These are phyloP conservation scores for Polygonum aviculare DNA, from an alignment of 148 eudicot species.

Conservation along the genomic window DNA sequence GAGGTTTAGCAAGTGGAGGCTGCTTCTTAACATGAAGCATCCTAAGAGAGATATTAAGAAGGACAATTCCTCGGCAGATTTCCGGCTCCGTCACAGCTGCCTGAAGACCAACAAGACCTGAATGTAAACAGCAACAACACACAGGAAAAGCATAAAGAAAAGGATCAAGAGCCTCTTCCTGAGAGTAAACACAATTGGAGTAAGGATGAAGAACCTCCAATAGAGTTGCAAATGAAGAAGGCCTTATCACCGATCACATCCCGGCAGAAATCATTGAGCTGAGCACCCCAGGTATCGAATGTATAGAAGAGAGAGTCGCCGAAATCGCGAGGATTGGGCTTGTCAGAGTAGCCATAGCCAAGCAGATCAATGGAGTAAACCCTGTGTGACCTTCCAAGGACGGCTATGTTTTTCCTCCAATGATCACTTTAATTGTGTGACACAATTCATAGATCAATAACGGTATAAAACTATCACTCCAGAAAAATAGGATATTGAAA, in stretches of 20 bases:
- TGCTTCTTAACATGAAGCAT: conserved; percentile 92
- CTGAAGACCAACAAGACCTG: conserved; percentile 93
- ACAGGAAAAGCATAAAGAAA: background rate
- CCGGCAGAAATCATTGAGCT: conserved; percentile 78
- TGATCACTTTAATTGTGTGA: conserved; percentile 50
- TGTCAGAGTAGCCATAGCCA: conserved; percentile 97
- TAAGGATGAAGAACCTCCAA: conserved; percentile 54
- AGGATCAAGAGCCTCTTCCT: background rate
- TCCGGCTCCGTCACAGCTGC: conserved; percentile 71
- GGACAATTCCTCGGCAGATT: conserved; percentile 70
- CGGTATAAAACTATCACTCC: conserved; percentile 5
- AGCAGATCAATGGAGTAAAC: conserved; percentile 87
- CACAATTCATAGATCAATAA: background rate
- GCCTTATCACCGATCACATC: conserved; percentile 69
- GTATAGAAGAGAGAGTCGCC: conserved; percentile 57
- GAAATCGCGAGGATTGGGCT: conserved; percentile 79
- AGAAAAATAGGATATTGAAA: conserved; percentile 27
- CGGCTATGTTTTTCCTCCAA: conserved; percentile 90
- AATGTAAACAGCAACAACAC: background rate
- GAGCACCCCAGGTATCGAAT: conserved; percentile 90
- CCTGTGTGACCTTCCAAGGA: conserved; percentile 66
- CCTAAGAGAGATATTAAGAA: conserved; percentile 83
- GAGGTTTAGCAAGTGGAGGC: conserved; percentile 67
- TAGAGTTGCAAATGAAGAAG: conserved; percentile 92
- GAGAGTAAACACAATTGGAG: background rate